phyloP scores from a whole-genome alignment of 139 green algal genomes.

The Chlorella sp. region DNA sequence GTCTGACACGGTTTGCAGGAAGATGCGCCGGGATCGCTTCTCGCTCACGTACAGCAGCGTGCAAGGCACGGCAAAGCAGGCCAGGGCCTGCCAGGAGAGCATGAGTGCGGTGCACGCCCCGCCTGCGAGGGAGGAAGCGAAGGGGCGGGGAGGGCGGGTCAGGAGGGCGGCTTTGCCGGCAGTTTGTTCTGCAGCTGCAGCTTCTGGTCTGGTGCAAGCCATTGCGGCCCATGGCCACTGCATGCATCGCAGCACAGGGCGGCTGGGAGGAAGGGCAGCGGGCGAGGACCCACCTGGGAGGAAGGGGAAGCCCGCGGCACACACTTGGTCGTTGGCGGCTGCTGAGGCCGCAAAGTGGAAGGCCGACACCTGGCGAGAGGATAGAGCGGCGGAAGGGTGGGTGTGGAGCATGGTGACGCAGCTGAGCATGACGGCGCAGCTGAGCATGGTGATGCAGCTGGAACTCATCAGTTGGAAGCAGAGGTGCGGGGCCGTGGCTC shows the following conservation, averaged over 20 bases:
- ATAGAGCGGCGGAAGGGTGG: no score
- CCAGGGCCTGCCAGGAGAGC: constrained; percentile 25
- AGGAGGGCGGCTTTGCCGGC: not conserved
- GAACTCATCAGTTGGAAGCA: no score
- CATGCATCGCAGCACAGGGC: not conserved
- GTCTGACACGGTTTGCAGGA: constrained; percentile 22
- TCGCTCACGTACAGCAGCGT: constrained; percentile 37
- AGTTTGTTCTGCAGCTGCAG: no score
- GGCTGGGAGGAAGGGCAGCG: no score
- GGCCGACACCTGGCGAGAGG: no score
- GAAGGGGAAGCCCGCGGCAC: constrained; percentile 30
- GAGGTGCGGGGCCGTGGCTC: no score
- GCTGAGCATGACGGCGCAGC: no score
- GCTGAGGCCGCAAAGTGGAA: constrained; percentile 17
- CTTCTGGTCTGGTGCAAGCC: no score
- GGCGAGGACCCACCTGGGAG: not conserved
- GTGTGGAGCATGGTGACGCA: no score
- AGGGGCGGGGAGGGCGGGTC: not conserved
- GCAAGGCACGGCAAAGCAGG: constrained; percentile 43
- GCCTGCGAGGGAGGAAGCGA: not conserved
- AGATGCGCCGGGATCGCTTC: constrained; percentile 33
- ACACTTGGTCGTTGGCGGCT: constrained; percentile 35
- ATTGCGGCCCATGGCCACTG: no score
- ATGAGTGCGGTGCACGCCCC: constrained; percentile 15
- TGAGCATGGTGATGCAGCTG: no score